phyloP scores from a whole-genome alignment of 495 filamentous ascomycete species.

The Podospora anserina region DNA sequence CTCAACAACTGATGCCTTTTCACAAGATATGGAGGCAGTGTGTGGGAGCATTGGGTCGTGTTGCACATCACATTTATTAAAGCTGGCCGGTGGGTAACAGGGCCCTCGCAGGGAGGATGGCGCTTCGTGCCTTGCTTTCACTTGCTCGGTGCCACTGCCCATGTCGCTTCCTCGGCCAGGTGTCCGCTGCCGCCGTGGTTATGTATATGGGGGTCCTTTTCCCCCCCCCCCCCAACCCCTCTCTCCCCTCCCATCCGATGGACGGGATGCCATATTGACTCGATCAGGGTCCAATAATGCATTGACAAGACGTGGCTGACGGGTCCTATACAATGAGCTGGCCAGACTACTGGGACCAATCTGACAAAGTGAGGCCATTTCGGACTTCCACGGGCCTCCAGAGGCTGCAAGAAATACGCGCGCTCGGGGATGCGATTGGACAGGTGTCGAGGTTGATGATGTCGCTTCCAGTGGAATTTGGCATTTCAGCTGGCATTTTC shows the following conservation, averaged over 20 bases:
- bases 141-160: not conserved
- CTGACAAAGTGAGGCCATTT: no score
- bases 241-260: no score
- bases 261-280: no score
- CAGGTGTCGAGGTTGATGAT: constrained; percentile 1
- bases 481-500: constrained; percentile 5
- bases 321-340: not conserved
- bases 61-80: not conserved
- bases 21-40: not conserved
- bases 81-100: not conserved
- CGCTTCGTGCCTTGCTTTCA: not conserved
- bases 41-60: not conserved
- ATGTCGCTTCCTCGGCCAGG: not conserved
- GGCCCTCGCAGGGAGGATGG: not conserved
- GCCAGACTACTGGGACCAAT: not conserved
- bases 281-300: not conserved
- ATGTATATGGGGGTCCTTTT: not conserved
- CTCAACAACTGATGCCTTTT: not conserved
- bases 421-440: not conserved
- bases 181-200: not conserved
- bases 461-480: constrained; percentile 1
- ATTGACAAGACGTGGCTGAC: not conserved
- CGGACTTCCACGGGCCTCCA: not conserved
- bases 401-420: not conserved
- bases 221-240: no score